These are phyloP conservation scores for Myriosclerotinia curreyana DNA, from an alignment of 2,329 filamentous ascomycete genomes.

Conservation along the genomic window DNA sequence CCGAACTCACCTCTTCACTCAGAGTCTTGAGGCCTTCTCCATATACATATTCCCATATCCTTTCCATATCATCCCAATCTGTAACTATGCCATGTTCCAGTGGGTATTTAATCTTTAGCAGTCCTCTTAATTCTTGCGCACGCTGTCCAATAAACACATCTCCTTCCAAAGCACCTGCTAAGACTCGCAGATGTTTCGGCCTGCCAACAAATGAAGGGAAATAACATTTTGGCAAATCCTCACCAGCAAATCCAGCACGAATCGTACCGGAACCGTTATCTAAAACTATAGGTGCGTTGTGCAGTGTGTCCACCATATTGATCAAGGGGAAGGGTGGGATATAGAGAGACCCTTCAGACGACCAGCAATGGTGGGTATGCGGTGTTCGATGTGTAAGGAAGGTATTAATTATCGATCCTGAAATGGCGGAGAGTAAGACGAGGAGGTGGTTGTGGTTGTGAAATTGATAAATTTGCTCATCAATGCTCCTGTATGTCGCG, in stretches of 20 bases:
- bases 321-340: neutral
- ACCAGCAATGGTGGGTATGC: neutral
- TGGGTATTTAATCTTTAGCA: constrained; percentile 94
- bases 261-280: constrained; percentile 99
- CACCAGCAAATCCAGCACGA: constrained; percentile 91
- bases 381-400: neutral
- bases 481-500: constrained; percentile 1
- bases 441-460: constrained; percentile 13
- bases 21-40: constrained; percentile 93
- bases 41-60: constrained; percentile 98
- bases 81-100: constrained; percentile 98
- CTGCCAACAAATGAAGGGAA: constrained; percentile 97
- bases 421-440: constrained; percentile 1
- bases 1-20: constrained; percentile 77
- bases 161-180: constrained; percentile 94
- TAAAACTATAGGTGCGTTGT: constrained; percentile 97
- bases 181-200: constrained; percentile 89
- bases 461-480: constrained; percentile 2
- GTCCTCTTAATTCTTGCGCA: constrained; percentile 80
- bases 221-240: constrained; percentile 93
- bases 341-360: neutral
- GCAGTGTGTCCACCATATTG: constrained; percentile 66
- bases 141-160: constrained; percentile 95
- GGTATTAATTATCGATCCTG: neutral
- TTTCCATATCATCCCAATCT: constrained; percentile 99